These are phyloP conservation scores for Danielia oregonensis DNA, from an alignment of 805 yeast genomes.

Conservation along the genomic window DNA sequence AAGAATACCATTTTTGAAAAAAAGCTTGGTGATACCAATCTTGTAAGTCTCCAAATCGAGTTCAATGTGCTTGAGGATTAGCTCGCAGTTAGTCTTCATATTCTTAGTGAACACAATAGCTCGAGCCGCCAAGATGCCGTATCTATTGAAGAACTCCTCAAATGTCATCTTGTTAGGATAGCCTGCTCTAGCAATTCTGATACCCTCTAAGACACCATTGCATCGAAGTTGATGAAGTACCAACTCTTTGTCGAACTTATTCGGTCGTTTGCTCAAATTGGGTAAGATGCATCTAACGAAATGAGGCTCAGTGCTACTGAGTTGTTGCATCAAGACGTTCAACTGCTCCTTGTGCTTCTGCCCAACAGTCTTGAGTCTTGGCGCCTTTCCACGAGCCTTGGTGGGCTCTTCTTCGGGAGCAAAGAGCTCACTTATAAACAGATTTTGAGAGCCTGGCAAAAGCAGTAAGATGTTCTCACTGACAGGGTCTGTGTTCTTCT, in stretches of 20 bases:
- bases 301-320: slow-evolving; percentile 85
- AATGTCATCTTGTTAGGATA: slow-evolving; percentile 90
- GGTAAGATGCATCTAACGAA: slow-evolving; percentile 96
- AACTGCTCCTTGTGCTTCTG: slow-evolving; percentile 87
- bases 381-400: slow-evolving; percentile 10
- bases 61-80: slow-evolving; percentile 58
- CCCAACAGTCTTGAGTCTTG: slow-evolving; percentile 61
- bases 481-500: slow-evolving; percentile 91
- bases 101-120: slow-evolving; percentile 43
- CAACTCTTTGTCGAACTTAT: slow-evolving; percentile 64
- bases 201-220: slow-evolving; percentile 97
- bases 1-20: slow-evolving; percentile 72
- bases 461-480: slow-evolving; percentile 68
- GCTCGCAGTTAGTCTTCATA: slow-evolving; percentile 64
- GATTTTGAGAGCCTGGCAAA: slow-evolving; percentile 53
- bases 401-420: slow-evolving; percentile 28
- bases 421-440: slow-evolving; percentile 56
- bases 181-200: slow-evolving; percentile 94
- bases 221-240: slow-evolving; percentile 90
- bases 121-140: slow-evolving; percentile 57
- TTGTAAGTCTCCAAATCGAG: slow-evolving; percentile 59
- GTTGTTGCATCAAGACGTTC: slow-evolving; percentile 61
- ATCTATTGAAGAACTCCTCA: slow-evolving; percentile 72
- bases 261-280: slow-evolving; percentile 68
- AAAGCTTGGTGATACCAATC: slow-evolving; percentile 68